These are phyloP conservation scores for Rhodotorula graminis DNA, from an alignment of 768 basidiomycete species.

Conservation along the genomic window DNA sequence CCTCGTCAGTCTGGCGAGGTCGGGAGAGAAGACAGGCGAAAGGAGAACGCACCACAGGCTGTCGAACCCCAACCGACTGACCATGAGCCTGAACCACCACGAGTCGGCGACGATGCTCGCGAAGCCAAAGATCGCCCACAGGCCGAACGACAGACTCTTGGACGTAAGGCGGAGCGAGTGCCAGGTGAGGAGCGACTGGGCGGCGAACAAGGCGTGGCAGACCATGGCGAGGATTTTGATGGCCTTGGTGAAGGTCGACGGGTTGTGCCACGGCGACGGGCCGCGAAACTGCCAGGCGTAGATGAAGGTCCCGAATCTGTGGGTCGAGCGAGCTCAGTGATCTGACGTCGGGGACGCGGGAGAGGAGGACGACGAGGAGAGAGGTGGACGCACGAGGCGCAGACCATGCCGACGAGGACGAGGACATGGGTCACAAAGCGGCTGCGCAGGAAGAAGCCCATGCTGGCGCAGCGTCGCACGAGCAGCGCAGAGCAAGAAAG, in stretches of 20 bases:
- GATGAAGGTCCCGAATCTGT: constrained; percentile 10
- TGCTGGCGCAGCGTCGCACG: neutral
- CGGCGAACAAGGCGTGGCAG: constrained; percentile 8
- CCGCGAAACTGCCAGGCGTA: constrained; percentile 20
- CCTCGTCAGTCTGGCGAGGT: too few species aligned
- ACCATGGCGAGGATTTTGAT: constrained; percentile 20
- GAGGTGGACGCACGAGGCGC: neutral
- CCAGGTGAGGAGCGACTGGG: constrained; percentile 17
- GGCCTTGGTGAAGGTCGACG: constrained; percentile 6
- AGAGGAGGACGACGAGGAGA: neutral
- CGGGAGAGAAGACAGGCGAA: neutral
- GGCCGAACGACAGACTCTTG: neutral
- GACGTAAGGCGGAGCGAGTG: constrained; percentile 10
- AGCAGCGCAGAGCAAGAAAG: neutral
- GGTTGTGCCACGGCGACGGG: constrained; percentile 4
- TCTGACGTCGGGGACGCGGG: too few species aligned
- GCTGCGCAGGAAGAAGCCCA: neutral
- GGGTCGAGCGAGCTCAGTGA: too few species aligned
- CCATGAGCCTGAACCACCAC: constrained; percentile 25
- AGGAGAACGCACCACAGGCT: neutral
- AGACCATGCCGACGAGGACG: neutral
- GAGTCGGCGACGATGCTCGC: constrained; percentile 5
- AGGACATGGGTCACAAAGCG: neutral
- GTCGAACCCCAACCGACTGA: neutral
- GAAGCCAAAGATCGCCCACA: constrained; percentile 4